Percentiles rank a stretch among this genome's conserved stretches.
Evolutionary conservation across 148 eudicot genomes (phyloP).

Genomic region (Camellia lanceoleosa): DNA sequence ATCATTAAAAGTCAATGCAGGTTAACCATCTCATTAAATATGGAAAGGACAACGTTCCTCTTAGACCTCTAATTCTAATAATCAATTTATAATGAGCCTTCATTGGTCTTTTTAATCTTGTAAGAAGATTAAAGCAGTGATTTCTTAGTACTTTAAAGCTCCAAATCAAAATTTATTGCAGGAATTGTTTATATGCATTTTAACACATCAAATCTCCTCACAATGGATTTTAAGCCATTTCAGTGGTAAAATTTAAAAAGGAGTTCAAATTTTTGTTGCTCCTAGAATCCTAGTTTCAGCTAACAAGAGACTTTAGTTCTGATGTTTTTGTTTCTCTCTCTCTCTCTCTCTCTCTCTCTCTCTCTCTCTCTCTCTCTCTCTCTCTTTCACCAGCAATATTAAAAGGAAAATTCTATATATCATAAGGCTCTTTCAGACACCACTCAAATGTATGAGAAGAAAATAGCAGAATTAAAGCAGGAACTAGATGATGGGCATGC

Average conservation of each 20-base stretch:
- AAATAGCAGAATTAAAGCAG: slow-evolving; percentile 47
- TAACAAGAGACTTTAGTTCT: background rate
- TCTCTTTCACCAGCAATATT: slow-evolving; percentile 45
- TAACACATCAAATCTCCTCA: background rate
- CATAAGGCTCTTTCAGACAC: slow-evolving; percentile 66
- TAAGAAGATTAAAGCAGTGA: background rate
- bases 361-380: slow-evolving; percentile 8
- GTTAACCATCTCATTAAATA: slow-evolving; percentile 32
- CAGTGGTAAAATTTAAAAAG: background rate
- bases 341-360: too few species aligned
- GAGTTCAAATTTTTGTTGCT: background rate
- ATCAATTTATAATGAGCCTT: background rate
- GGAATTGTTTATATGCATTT: background rate
- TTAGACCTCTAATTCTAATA: background rate
- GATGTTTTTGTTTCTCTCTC: background rate
- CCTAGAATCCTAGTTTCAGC: background rate
- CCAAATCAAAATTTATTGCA: background rate
- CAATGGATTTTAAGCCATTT: background rate
- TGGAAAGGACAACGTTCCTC: background rate
- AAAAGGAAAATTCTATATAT: slow-evolving; percentile 50
- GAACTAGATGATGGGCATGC: slow-evolving; percentile 38
- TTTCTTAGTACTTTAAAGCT: background rate
- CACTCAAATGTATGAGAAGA: slow-evolving; percentile 63
- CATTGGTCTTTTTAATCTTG: background rate
- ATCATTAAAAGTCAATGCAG: slow-evolving; percentile 56